Base-by-base conservation (phyloP, 192 early-diverging fungal genomes). In the Funneliformis mosseae region DNA sequence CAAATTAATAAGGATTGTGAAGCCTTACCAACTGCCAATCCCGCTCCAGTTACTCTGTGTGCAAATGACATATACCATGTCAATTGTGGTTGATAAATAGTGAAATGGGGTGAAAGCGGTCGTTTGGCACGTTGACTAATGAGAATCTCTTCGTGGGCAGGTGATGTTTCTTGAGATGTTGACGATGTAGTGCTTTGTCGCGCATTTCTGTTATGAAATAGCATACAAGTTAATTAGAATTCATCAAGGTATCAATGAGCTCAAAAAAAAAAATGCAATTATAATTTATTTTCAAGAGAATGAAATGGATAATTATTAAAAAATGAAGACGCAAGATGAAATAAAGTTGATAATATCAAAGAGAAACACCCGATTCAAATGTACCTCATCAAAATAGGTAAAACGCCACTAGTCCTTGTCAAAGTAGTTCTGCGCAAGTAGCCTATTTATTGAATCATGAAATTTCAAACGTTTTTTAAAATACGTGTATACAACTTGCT, bases 31-130 rank as follows among this genome's bases (percentile, higher is more conserved):
- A 84, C 91, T 80, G 87, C 93, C 10, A 97, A 61, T 46, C 85
- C 88, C 77, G 86, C 90, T 59, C 95, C 96, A 25, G 95, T 95
- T 78, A 93, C 75, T 86, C 97, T 92, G 78, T 95, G 90, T 63
- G 87, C 78, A 48, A 73, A 81, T 21, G 95, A 96, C 80, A 96
- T 81, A 80, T 88, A 84, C 95, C 92, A 94, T 27, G 96, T 94
- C 83, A 97, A 82, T 83, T 97, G 95, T 46, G 93, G 94, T 88
- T 96, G 88, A 89, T 97, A 98, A 45, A 79, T 62, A 70, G 16
- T 67, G 21, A 33, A 33, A 18, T 8, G 42, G 18, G 69, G 69
- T 1, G 33, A 41, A n/a, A 71, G 33, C 18, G 69, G 69, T 39
- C 69, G 69, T n/a, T n/a, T 41, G 1, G 33, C 21, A 71, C 69